These are phyloP conservation scores for Rhododendron mucronatum DNA, from an alignment of 148 eudicot species.

Conservation along the genomic window DNA sequence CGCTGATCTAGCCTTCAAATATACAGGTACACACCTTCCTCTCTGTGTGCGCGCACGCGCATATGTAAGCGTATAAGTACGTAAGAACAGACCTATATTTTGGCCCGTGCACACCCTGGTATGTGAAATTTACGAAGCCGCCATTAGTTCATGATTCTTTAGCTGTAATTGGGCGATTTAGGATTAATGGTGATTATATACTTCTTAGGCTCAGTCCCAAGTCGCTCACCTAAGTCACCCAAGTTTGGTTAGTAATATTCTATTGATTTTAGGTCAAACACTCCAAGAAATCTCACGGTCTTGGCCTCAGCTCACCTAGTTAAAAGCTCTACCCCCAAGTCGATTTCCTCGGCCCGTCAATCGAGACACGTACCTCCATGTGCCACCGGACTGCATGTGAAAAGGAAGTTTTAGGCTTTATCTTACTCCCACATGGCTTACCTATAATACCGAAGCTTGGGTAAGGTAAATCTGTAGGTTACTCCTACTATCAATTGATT, in stretches of 20 bases:
- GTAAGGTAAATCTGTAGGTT: not conserved
- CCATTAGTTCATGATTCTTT: not conserved
- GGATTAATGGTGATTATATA: not conserved
- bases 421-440: not conserved
- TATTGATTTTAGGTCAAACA: not conserved
- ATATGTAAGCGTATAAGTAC: not conserved
- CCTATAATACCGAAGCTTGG: not conserved
- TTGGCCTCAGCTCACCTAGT: not conserved
- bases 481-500: not conserved
- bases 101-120: not conserved
- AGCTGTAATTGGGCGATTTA: not conserved
- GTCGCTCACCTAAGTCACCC: not conserved
- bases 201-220: not conserved
- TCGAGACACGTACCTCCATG: not conserved
- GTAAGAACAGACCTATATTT: not conserved
- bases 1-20: conserved; percentile 86
- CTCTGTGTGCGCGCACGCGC: not conserved
- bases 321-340: no score
- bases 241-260: not conserved
- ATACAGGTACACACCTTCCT: conserved; percentile 47
- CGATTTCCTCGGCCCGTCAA: not conserved
- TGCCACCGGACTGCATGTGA: not conserved
- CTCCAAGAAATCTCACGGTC: not conserved
- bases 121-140: not conserved
- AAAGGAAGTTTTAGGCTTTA: not conserved